Conservation (phyloP, 1,139 yeast genomes). For the Yamadazyma dushanensis region DNA sequence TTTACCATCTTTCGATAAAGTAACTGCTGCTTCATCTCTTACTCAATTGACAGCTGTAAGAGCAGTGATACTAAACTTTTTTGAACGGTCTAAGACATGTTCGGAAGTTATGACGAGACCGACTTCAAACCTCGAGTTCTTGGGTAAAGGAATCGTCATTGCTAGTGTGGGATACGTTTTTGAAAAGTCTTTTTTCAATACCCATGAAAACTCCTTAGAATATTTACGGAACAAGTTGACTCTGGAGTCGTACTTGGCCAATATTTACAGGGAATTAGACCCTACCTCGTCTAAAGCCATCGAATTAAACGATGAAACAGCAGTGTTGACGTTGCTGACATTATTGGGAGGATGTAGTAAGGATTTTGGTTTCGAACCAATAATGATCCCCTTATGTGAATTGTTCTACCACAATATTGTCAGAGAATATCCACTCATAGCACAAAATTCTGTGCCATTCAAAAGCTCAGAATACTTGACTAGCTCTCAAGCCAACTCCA, state of each 20-base stretch:
- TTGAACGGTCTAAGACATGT: slow-evolving; percentile 69
- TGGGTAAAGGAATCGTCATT: slow-evolving; percentile 58
- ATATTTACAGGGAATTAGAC: slow-evolving; percentile 52
- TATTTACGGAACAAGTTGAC: slow-evolving; percentile 56
- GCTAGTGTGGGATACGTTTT: slow-evolving; percentile 61
- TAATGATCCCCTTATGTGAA: slow-evolving; percentile 63
- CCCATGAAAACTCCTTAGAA: slow-evolving; percentile 45
- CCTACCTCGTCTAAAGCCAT: slow-evolving; percentile 31
- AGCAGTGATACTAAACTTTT: slow-evolving; percentile 34
- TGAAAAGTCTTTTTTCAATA: slow-evolving; percentile 46
- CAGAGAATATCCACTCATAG: slow-evolving; percentile 63
- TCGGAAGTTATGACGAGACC: slow-evolving; percentile 46
- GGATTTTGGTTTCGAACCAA: slow-evolving; percentile 76
- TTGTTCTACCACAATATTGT: slow-evolving; percentile 63
- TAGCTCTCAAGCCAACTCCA: background rate
- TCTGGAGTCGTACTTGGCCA: slow-evolving; percentile 43
- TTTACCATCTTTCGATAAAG: slow-evolving; percentile 12
- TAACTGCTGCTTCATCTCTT: slow-evolving; percentile 5
- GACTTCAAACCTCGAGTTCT: slow-evolving; percentile 47
- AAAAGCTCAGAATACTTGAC: slow-evolving; percentile 14
- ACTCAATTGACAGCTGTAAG: slow-evolving; percentile 19
- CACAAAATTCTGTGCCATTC: slow-evolving; percentile 40
- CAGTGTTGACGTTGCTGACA: slow-evolving; percentile 53
- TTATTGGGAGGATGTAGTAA: slow-evolving; percentile 70
- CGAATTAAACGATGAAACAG: slow-evolving; percentile 42